Percentiles rank a stretch among this genome's conserved stretches.
Evolutionary conservation across 2,329 filamentous ascomycete species (phyloP).

Genomic region (Trichoderma simmonsii): DNA sequence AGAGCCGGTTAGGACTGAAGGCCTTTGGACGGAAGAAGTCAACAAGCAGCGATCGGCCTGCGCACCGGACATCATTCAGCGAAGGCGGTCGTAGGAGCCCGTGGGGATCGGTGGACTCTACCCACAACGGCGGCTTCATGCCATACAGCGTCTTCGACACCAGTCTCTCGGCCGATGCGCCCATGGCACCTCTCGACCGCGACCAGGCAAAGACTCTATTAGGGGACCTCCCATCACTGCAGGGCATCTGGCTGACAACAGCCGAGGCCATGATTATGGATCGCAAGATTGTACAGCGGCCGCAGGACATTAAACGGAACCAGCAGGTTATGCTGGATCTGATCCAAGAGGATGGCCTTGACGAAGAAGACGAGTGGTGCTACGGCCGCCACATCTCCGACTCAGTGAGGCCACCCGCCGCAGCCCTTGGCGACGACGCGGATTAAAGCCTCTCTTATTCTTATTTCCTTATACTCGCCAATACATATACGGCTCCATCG

Average conservation of each 20-base stretch:
- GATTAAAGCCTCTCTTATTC: slow-evolving; percentile 22
- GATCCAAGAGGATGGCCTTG: slow-evolving; percentile 59
- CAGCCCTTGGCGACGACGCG: slow-evolving; percentile 52
- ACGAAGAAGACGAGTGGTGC: slow-evolving; percentile 61
- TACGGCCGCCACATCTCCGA: slow-evolving; percentile 54
- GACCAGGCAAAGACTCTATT: slow-evolving; percentile 52
- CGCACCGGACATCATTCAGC: slow-evolving; percentile 25
- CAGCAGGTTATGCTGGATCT: slow-evolving; percentile 60
- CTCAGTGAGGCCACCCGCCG: slow-evolving; percentile 50
- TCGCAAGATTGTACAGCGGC: slow-evolving; percentile 54
- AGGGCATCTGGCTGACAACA: slow-evolving; percentile 61
- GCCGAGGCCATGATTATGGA: slow-evolving; percentile 61
- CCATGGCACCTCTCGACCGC: slow-evolving; percentile 53
- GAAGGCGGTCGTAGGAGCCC: slow-evolving; percentile 28
- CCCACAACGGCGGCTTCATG: slow-evolving; percentile 30
- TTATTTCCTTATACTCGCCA: not conserved
- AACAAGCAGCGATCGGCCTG: slow-evolving; percentile 29
- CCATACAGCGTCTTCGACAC: slow-evolving; percentile 53
- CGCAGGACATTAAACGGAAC: slow-evolving; percentile 61
- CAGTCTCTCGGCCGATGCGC: slow-evolving; percentile 58
- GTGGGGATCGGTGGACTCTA: slow-evolving; percentile 32
- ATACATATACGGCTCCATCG: not conserved
- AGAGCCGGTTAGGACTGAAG: slow-evolving; percentile 51
- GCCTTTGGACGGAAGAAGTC: slow-evolving; percentile 59
- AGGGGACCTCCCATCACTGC: slow-evolving; percentile 54